phyloP scores from a whole-genome alignment of 768 basidiomycete genomes.

The Leucosporidium scottii region DNA sequence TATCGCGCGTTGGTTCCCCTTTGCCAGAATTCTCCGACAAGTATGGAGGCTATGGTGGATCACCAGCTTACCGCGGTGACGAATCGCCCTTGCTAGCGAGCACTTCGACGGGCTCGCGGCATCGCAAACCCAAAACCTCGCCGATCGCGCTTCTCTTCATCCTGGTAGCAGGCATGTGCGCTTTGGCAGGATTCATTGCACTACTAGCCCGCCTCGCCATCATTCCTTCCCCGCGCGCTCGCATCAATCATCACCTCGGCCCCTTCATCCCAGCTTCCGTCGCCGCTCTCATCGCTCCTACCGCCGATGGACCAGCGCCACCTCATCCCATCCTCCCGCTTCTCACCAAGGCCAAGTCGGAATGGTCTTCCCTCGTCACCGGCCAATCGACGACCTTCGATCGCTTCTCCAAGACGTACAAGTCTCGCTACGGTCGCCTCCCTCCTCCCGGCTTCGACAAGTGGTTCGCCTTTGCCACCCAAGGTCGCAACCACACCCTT shows the following conservation, averaged over 20 bases:
- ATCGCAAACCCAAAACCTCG: too few relatives aligned
- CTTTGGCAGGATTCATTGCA: neutral
- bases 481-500: conserved; percentile 38
- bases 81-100: too few relatives aligned
- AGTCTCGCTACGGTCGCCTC: conserved; percentile 28
- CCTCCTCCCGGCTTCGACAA: conserved; percentile 38
- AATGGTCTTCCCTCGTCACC: conserved; percentile 30
- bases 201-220: conserved; percentile 1
- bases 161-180: too few relatives aligned
- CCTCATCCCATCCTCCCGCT: conserved; percentile 37
- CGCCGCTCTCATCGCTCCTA: conserved; percentile 12
- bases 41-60: conserved; percentile 13
- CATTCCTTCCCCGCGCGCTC: conserved; percentile 5
- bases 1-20: neutral
- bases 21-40: neutral
- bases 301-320: neutral
- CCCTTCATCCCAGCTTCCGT: conserved; percentile 30
- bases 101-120: too few relatives aligned
- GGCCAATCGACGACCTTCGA: conserved; percentile 33
- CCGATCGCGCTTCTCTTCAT: too few relatives aligned
- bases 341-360: conserved; percentile 19
- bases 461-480: conserved; percentile 38
- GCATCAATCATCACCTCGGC: conserved; percentile 6
- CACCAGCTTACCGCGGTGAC: neutral
- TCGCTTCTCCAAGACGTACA: conserved; percentile 32